Evolutionary conservation across 768 basidiomycete genomes (phyloP), one percentile per base, ranked within the genome.

Genomic region (Mrakia blollopis): DNA sequence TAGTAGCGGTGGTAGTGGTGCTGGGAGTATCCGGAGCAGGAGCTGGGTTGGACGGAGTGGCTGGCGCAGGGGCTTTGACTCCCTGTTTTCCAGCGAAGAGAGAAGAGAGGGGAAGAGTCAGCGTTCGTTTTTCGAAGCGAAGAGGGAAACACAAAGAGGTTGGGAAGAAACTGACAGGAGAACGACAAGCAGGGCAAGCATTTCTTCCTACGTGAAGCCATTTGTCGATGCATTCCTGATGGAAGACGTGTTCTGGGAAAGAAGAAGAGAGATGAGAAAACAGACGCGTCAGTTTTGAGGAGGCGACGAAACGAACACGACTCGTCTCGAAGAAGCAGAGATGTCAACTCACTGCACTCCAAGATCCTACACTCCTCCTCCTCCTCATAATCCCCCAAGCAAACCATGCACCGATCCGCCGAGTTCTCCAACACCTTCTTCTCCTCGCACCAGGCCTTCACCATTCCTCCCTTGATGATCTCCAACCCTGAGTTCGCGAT

Each of bases 181-280:
- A 77, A n/a, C 94, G 90, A 85, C 94, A 97, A 10, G 92, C 92
- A 47, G 94, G 94, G 83, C 94, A 97, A 77, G 92, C 93, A 81
- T 97, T 97, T 75, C 89, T 87, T 4, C 94, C 93, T 8, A 87
- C 89, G 82, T 90, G 87, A 47, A 96, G 85, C 93, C 94, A 96
- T 78, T 80, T 81, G 78, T 97, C 94, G 9, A 97, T 92, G 80
- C 94, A 97, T 30, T 83, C 85, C 81, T 89, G 89, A 81, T 98
- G 94, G 87, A 94, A 98, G n/a, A 88, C 90, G 84, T 98, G 94
- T 79, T 88, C 72, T 74, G 72, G 11, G 23, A 23, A 10, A 39
- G 28, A 13, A 41, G 52, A 30, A 6, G 23, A 70, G 3, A 30
- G 10, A 14, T 13, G 16, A 28, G 18, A 25, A 23, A 21, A 1